Percentiles rank a stretch among this genome's conserved stretches.
Conservation (phyloP, 805 yeast species). For the Tanozyma kutaoensis region DNA sequence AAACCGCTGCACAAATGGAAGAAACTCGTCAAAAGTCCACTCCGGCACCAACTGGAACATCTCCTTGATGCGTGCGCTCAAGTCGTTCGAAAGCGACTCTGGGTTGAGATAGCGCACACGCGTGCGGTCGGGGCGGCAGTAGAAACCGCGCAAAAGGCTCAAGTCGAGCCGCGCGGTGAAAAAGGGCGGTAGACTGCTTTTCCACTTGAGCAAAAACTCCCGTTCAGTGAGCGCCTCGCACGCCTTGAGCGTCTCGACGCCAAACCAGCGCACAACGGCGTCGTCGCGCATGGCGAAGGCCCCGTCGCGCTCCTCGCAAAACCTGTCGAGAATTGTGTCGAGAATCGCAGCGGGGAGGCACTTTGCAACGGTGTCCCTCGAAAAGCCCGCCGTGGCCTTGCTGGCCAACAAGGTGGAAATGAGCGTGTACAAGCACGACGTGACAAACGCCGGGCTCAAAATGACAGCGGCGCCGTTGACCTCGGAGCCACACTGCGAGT, state of each 20-base stretch:
- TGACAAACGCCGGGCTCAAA: slow-evolving; percentile 10
- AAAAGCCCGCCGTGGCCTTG: slow-evolving; percentile 1
- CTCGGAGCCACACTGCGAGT: slow-evolving; percentile 39
- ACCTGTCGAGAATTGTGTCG: slow-evolving; percentile 36
- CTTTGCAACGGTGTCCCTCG: neutral
- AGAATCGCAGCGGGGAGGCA: slow-evolving; percentile 27
- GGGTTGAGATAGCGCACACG: slow-evolving; percentile 42
- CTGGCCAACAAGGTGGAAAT: slow-evolving; percentile 14
- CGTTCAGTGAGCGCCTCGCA: slow-evolving; percentile 5
- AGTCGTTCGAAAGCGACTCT: slow-evolving; percentile 10
- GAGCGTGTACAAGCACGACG: slow-evolving; percentile 13
- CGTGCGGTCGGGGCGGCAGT: slow-evolving; percentile 29
- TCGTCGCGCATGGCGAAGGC: slow-evolving; percentile 26
- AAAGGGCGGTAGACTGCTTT: slow-evolving; percentile 48
- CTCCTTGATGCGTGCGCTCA: slow-evolving; percentile 14
- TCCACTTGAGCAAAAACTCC: slow-evolving; percentile 54
- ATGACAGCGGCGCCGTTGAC: slow-evolving; percentile 30
- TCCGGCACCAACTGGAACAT: slow-evolving; percentile 15
- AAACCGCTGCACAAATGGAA: slow-evolving; percentile 17
- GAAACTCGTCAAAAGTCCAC: slow-evolving; percentile 28
- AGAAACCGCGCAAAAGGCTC: slow-evolving; percentile 40
- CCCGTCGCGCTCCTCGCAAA: slow-evolving; percentile 13
- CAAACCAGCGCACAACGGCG: slow-evolving; percentile 48
- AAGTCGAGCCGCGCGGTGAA: slow-evolving; percentile 49
- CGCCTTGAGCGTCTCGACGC: slow-evolving; percentile 32